Percentiles rank a stretch among this genome's conserved stretches.
Conservation (phyloP, 1,284 basidiomycete species). For the Athelia psychrophila region DNA sequence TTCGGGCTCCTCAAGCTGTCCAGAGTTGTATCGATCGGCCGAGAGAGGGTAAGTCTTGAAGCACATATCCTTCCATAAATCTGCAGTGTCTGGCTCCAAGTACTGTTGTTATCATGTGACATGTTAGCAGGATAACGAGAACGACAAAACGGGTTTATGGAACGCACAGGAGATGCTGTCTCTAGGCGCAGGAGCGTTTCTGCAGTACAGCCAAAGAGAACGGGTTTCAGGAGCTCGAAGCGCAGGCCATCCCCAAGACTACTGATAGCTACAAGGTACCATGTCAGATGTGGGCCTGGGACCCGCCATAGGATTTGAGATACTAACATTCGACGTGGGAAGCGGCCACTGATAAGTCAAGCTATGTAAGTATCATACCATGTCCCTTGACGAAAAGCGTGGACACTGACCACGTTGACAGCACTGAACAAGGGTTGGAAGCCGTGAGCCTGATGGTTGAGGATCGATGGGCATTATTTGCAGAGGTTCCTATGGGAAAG, state of each 20-base stretch:
- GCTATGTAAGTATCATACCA: not conserved
- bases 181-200: slow-evolving; percentile 69
- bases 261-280: slow-evolving; percentile 41
- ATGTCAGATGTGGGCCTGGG: not conserved
- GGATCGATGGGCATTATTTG: not conserved
- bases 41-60: slow-evolving; percentile 53
- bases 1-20: slow-evolving; percentile 40
- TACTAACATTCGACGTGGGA: slow-evolving; percentile 51
- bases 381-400: slow-evolving; percentile 1
- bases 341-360: slow-evolving; percentile 40
- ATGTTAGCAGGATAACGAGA: not conserved
- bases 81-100: slow-evolving; percentile 30
- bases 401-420: slow-evolving; percentile 38
- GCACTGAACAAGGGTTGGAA: slow-evolving; percentile 39
- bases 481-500: too few species aligned
- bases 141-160: slow-evolving; percentile 5
- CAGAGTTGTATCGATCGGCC: slow-evolving; percentile 40
- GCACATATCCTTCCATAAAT: slow-evolving; percentile 68
- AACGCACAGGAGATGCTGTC: slow-evolving; percentile 62
- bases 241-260: slow-evolving; percentile 58
- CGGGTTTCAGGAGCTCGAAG: slow-evolving; percentile 62
- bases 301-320: not conserved
- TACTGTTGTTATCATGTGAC: not conserved
- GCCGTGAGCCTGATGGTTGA: slow-evolving; percentile 22
- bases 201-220: slow-evolving; percentile 66